Evolutionary conservation across 1,284 basidiomycete genomes (phyloP).

Genomic region (Cryptococcus sp.): DNA sequence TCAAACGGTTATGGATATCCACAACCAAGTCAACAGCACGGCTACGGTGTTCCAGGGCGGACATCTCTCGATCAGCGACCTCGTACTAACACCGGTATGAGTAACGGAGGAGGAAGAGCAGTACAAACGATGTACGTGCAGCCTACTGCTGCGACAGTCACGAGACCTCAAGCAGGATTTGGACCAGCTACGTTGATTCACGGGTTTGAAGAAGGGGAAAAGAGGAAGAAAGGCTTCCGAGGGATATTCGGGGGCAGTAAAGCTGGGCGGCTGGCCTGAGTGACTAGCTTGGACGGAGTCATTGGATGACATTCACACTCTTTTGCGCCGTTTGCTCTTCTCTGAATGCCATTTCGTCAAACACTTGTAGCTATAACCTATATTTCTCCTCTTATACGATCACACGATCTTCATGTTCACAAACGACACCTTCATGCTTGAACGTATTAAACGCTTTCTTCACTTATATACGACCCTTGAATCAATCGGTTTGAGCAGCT

Average conservation of each 20-base stretch:
- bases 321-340: too few species aligned
- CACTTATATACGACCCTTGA: too few species aligned
- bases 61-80: not conserved
- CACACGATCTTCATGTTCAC: too few species aligned
- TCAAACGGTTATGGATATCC: conserved; percentile 9
- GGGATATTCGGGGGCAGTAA: conserved; percentile 33
- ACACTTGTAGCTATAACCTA: too few species aligned
- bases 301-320: conserved; percentile 4
- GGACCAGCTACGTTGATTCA: too few species aligned
- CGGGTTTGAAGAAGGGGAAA: conserved; percentile 10
- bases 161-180: too few species aligned
- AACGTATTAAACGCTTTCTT: too few species aligned
- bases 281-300: not conserved
- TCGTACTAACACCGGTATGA: conserved; percentile 2
- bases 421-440: too few species aligned
- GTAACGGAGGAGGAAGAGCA: not conserved
- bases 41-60: not conserved
- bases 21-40: conserved; percentile 10
- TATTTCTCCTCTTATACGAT: too few species aligned
- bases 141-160: not conserved
- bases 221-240: conserved; percentile 33
- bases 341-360: too few species aligned
- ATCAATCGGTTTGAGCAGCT: too few species aligned
- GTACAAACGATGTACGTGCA: conserved; percentile 20
- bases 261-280: conserved; percentile 26